phyloP scores from a whole-genome alignment of 441 rosid species.

The Pelargonium australe region DNA sequence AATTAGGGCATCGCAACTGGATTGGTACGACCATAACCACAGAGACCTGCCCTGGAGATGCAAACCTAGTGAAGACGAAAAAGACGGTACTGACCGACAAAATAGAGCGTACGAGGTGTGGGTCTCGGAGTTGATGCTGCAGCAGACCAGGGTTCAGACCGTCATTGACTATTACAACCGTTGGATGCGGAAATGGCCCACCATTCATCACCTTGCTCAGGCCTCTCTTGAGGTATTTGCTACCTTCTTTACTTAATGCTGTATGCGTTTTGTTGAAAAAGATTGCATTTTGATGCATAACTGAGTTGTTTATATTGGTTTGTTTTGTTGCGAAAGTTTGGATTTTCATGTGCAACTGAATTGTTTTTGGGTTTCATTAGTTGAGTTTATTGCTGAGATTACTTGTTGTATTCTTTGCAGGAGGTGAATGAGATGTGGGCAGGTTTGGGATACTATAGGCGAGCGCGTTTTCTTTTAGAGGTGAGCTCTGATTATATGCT shows the following conservation, averaged over 20 bases:
- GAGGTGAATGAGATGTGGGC: constrained; percentile 98
- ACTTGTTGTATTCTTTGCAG: constrained; percentile 30
- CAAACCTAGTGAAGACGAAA: constrained; percentile 12
- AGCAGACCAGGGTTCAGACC: constrained; percentile 89
- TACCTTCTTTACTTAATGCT: neutral
- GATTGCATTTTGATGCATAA: constrained; percentile 1
- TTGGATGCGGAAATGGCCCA: constrained; percentile 89
- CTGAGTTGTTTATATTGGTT: neutral
- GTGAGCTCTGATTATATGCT: constrained; percentile 28
- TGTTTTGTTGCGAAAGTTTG: neutral
- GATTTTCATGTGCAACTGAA: neutral
- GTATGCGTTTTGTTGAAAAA: neutral
- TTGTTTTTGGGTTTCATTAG: neutral
- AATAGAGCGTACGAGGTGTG: constrained; percentile 77
- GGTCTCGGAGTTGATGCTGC: constrained; percentile 95
- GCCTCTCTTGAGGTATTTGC: constrained; percentile 77
- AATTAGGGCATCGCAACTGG: constrained; percentile 47
- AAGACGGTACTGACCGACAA: constrained; percentile 27
- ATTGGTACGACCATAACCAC: constrained; percentile 61
- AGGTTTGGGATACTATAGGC: constrained; percentile 82
- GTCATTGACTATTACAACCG: constrained; percentile 76
- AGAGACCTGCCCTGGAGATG: constrained; percentile 82
- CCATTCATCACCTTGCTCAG: constrained; percentile 56
- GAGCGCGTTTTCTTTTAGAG: constrained; percentile 85
- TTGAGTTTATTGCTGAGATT: neutral